phyloP scores from a whole-genome alignment of 148 eudicot genomes.

The Linanthus parryae region DNA sequence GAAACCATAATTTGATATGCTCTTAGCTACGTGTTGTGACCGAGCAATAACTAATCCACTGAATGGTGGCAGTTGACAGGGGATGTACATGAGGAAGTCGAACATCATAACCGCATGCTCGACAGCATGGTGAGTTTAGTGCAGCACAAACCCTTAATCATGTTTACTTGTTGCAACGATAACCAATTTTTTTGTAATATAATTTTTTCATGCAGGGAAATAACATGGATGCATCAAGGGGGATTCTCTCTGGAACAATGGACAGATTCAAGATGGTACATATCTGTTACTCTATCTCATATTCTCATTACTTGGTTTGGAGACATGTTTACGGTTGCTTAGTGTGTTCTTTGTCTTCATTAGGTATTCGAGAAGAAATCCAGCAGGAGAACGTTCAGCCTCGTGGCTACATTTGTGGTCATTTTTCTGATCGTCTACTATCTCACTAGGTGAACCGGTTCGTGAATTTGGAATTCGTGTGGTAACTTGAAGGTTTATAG shows the following conservation, averaged over 20 bases:
- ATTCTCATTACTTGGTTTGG: not conserved
- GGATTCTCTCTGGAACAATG: slow-evolving; percentile 76
- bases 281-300: not conserved
- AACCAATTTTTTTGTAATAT: not conserved
- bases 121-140: slow-evolving; percentile 50
- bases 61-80: slow-evolving; percentile 85
- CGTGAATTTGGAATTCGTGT: no score
- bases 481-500: no score
- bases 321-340: slow-evolving; percentile 9
- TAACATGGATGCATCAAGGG: slow-evolving; percentile 90
- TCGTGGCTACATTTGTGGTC: slow-evolving; percentile 50
- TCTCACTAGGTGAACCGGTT: slow-evolving; percentile 52
- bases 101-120: slow-evolving; percentile 74
- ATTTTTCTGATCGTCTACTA: slow-evolving; percentile 53
- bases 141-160: not conserved
- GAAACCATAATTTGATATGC: no score
- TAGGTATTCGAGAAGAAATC: slow-evolving; percentile 89
- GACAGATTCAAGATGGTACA: slow-evolving; percentile 76
- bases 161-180: not conserved
- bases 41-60: no score
- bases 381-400: slow-evolving; percentile 52
- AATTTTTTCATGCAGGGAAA: slow-evolving; percentile 41
- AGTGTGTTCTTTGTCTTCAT: not conserved
- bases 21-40: no score
- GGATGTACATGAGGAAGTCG: slow-evolving; percentile 84